Percentiles rank a stretch among this genome's conserved stretches.
These are phyloP conservation scores for Volvox reticuliferus DNA, from an alignment of 139 green algal genomes.

Conservation along the genomic window DNA sequence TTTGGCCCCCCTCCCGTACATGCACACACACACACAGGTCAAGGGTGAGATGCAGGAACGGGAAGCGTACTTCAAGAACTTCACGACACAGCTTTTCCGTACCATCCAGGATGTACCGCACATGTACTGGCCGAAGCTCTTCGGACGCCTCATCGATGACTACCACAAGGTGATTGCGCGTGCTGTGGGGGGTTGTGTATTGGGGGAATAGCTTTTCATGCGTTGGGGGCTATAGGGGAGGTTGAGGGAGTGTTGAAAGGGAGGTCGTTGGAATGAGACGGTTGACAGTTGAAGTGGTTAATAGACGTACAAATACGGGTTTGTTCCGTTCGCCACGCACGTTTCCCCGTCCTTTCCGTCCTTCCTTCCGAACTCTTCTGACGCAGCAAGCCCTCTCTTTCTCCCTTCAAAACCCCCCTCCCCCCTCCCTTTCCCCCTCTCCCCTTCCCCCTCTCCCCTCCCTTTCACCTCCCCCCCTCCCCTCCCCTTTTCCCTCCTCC, in stretches of 20 bases:
- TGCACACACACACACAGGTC: neutral
- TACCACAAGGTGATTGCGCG: slow-evolving; percentile 29
- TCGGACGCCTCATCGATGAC: slow-evolving; percentile 49
- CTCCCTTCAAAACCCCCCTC: neutral
- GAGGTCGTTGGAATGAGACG: neutral
- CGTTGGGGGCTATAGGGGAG: too few species aligned
- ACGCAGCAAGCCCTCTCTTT: too few species aligned
- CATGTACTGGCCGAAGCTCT: slow-evolving; percentile 49
- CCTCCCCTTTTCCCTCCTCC: neutral
- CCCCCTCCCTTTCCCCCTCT: neutral
- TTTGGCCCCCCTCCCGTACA: neutral
- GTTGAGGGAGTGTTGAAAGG: too few species aligned
- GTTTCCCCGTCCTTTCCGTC: too few species aligned
- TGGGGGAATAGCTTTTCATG: too few species aligned
- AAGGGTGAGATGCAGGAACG: slow-evolving; percentile 29
- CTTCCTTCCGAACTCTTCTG: too few species aligned
- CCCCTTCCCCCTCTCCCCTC: neutral
- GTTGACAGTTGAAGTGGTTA: neutral
- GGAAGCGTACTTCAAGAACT: slow-evolving; percentile 60
- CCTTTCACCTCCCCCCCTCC: neutral
- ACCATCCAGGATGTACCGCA: slow-evolving; percentile 46
- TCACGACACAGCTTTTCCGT: slow-evolving; percentile 56
- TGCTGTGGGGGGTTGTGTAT: too few species aligned
- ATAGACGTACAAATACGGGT: too few species aligned
- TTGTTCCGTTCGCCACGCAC: too few species aligned